Conservation (phyloP, 2,329 filamentous ascomycete species). For the Dothiorella sarmentorum region DNA sequence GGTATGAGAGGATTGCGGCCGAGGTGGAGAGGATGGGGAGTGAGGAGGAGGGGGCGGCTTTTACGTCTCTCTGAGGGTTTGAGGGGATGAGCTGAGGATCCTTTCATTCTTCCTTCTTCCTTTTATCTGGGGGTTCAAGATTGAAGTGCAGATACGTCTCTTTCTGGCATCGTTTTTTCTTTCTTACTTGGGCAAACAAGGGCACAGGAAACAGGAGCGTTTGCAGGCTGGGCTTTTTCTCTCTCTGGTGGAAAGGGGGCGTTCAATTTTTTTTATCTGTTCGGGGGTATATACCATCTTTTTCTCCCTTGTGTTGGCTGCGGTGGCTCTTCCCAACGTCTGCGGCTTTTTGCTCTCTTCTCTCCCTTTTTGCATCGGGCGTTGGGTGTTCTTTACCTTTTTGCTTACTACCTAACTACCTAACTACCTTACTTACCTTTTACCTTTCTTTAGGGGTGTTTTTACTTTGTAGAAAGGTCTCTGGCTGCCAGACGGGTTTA, state of each 20-base stretch:
- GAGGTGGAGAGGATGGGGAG: constrained; percentile 44
- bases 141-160: background rate
- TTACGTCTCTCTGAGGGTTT: too few relatives aligned
- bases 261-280: background rate
- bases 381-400: too few relatives aligned
- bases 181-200: background rate
- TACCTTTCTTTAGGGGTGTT: too few relatives aligned
- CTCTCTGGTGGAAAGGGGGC: background rate
- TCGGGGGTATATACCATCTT: constrained; percentile 1
- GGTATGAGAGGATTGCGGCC: constrained; percentile 66
- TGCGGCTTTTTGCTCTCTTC: background rate
- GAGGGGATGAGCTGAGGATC: background rate
- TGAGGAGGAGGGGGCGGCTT: background rate
- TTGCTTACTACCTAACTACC: too few relatives aligned
- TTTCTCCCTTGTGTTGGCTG: background rate
- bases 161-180: background rate
- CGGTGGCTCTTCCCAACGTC: too few relatives aligned
- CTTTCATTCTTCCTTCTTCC: background rate
- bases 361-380: background rate
- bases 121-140: background rate
- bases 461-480: too few relatives aligned
- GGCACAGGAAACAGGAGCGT: constrained; percentile 8
- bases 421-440: too few relatives aligned
- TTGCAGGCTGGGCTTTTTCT: background rate
- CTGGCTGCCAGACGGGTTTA: too few relatives aligned